Conservation (phyloP, 306 rosid genomes). For the Sphenostylis stenocarpa region DNA sequence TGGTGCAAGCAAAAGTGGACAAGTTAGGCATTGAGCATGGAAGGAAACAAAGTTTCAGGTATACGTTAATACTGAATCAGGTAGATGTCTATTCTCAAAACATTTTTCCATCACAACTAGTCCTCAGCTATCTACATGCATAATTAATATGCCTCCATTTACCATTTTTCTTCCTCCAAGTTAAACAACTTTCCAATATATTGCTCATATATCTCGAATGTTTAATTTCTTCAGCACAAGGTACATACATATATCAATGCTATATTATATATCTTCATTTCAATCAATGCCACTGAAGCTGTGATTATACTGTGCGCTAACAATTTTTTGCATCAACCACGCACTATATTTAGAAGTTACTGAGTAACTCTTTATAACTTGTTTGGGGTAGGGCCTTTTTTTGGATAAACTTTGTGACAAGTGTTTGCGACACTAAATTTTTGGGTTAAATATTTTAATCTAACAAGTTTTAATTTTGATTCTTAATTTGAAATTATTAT, state of each 20-base stretch:
- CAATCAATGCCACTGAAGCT: neutral
- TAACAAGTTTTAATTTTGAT: no score
- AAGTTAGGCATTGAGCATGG: conserved; percentile 65
- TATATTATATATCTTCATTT: neutral
- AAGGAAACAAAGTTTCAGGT: conserved; percentile 72
- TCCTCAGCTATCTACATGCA: conserved; percentile 5
- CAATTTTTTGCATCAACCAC: neutral
- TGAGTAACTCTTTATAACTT: neutral
- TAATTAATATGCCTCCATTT: neutral
- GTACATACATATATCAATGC: neutral
- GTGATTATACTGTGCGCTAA: neutral
- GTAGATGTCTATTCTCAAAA: conserved; percentile 60
- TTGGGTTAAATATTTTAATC: no score
- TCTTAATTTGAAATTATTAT: no score
- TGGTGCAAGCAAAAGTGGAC: conserved; percentile 49
- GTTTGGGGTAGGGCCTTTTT: no score
- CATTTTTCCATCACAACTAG: conserved; percentile 9
- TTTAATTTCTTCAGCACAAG: neutral
- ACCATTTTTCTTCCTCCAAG: neutral
- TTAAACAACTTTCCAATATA: neutral
- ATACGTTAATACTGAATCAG: conserved; percentile 53
- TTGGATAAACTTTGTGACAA: neutral
- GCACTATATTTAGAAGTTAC: neutral
- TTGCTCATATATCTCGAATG: neutral
- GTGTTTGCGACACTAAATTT: neutral